Evolutionary conservation across 176 grass and related monocot genomes (phyloP).

Genomic region (Elymus sibiricus): DNA sequence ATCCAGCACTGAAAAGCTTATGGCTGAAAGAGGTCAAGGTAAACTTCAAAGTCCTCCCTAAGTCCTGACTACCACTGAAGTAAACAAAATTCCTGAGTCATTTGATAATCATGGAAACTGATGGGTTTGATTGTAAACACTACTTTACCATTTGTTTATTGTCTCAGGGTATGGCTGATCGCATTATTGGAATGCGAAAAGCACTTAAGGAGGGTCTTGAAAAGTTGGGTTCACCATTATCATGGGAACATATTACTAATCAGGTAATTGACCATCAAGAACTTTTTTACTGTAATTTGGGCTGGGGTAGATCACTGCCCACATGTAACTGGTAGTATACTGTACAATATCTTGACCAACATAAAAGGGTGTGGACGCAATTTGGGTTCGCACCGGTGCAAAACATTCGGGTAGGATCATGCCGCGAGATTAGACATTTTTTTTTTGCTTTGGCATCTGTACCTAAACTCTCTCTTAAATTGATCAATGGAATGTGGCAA

Average conservation of each 20-base stretch:
- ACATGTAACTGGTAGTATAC: not conserved
- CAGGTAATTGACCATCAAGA: constrained; percentile 53
- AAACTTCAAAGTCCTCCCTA: constrained; percentile 1
- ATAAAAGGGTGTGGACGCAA: not conserved
- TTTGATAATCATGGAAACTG: not conserved
- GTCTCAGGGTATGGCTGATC: constrained; percentile 85
- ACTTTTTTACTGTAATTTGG: not conserved
- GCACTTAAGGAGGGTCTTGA: constrained; percentile 77
- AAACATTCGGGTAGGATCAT: not conserved
- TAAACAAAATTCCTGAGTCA: not conserved
- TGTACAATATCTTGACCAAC: not conserved
- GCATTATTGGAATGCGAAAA: constrained; percentile 85
- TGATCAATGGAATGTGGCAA: not conserved
- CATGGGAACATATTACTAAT: constrained; percentile 95
- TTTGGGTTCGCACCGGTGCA: not conserved
- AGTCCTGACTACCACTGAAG: not conserved
- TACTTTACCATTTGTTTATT: not conserved
- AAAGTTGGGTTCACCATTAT: constrained; percentile 74
- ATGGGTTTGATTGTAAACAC: not conserved
- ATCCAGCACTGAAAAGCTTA: constrained; percentile 75
- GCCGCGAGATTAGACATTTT: too few relatives aligned
- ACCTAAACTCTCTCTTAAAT: not conserved
- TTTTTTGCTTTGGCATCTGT: not conserved
- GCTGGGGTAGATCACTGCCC: not conserved
- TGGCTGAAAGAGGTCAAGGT: constrained; percentile 97